Evolutionary conservation across 179 eudicot species (phyloP).

Genomic region (Silene coronaria): DNA sequence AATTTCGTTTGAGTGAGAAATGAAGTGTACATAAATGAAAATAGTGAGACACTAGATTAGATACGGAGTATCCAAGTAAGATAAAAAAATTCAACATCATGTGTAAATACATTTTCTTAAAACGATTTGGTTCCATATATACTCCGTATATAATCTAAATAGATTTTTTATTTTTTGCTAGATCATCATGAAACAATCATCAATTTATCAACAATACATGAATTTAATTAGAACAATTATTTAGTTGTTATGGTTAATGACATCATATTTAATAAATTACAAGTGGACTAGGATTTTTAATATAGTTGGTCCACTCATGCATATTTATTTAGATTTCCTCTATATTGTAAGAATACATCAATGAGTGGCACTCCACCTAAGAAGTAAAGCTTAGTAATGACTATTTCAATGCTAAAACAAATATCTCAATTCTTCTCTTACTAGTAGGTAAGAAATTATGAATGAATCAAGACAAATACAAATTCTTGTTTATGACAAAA

Average conservation of each 20-base stretch:
- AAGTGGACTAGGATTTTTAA: constrained; percentile 14
- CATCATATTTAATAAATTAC: background rate
- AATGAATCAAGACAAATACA: too few species aligned
- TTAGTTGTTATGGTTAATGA: background rate
- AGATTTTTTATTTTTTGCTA: background rate
- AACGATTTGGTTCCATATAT: too few species aligned
- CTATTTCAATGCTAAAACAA: constrained; percentile 7
- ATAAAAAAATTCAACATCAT: too few species aligned
- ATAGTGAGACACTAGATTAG: too few species aligned
- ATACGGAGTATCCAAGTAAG: too few species aligned
- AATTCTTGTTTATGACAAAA: too few species aligned
- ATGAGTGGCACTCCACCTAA: constrained; percentile 24
- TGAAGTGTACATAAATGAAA: too few species aligned
- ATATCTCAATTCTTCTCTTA: constrained; percentile 4
- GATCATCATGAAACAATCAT: background rate
- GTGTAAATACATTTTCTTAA: too few species aligned
- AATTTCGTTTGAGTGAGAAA: too few species aligned
- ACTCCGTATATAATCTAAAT: background rate
- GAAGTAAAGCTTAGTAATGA: constrained; percentile 12
- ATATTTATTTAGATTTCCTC: background rate
- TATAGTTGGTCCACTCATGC: background rate
- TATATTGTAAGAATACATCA: background rate
- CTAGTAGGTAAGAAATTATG: constrained; percentile 23
- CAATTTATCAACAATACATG: background rate
- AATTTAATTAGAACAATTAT: background rate